Evolutionary conservation across 345 rosid species (phyloP), one percentile per base, ranked within the genome.

Genomic region (Draba incana): DNA sequence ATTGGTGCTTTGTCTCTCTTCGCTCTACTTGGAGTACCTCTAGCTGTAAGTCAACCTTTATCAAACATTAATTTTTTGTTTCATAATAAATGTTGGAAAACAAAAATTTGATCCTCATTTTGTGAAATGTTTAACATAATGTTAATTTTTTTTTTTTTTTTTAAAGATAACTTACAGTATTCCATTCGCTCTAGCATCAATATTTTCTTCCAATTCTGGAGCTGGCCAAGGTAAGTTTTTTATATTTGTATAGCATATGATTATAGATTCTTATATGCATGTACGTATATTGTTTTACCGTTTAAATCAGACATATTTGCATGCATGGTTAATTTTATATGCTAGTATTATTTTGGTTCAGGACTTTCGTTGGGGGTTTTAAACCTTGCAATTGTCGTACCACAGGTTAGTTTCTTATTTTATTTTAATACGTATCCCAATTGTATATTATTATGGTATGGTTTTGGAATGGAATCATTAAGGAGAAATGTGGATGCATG

Each of bases 101-200:
- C 0, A 13, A 31, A 31, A 4, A 4, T 31, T 31, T 31, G 35
- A 3, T 28, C 28, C 10, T 10, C 8, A 13, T 24, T 8, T 61
- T 59, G 8, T 8, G 38, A 7, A 13, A 53, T 38, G 28, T 27
- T 7, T 30, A 27, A 43, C 2, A 8, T 1, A 35, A 35, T 35
- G 39, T 35, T 8, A 35, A 35, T 7, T 35, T 10, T 35, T 12
- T 0, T 15, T 12, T n/a, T n/a, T 48, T 0, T 50, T 41, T 66
- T 27, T 12, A 52, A 82, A 91, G 98, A 77, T 87, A 38, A 89
- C 89, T 44, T 87, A 15, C 69, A 92, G 90, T 39, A 66, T 92
- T 64, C 96, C 96, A 3, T 92, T 85, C 47, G 96, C 98, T 56
- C 59, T 92, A 82, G 94, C 98, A 57, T 92, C 98, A 2, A 92